These are phyloP conservation scores for Schizochytrium sp. DNA, from an alignment of 108 stramenopile species.

Conservation along the genomic window DNA sequence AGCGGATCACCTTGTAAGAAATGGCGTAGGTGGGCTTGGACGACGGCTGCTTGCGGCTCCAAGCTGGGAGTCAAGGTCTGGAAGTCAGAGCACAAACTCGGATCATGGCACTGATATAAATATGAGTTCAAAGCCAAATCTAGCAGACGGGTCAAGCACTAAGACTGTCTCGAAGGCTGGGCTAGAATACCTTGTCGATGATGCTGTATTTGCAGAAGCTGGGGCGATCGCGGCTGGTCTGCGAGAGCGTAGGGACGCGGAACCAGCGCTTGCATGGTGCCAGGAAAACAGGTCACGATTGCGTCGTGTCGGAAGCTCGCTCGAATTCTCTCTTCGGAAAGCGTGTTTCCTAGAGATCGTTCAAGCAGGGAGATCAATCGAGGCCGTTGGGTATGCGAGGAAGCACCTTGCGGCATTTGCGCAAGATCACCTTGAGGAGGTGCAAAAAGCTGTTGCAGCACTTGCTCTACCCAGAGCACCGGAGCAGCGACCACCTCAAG, in stretches of 20 bases:
- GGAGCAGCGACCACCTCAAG: not conserved
- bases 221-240: not conserved
- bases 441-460: constrained; percentile 9
- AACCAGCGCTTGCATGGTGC: constrained; percentile 52
- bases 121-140: too few relatives aligned
- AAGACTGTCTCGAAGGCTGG: not conserved
- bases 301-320: not conserved
- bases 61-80: too few relatives aligned
- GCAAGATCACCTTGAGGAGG: constrained; percentile 25
- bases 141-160: too few relatives aligned
- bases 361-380: not conserved
- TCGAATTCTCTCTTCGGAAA: constrained; percentile 36
- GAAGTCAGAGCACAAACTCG: too few relatives aligned
- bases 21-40: not conserved
- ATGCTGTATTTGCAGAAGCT: not conserved
- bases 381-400: constrained; percentile 35
- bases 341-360: not conserved
- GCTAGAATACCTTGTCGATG: not conserved
- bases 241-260: not conserved
- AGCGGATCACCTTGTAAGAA: constrained; percentile 42
- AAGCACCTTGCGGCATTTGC: constrained; percentile 40
- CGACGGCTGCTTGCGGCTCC: too few relatives aligned
- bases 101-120: too few relatives aligned
- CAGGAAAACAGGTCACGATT: constrained; percentile 30
- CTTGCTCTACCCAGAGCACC: not conserved